A percentile compares a stretch with the other conserved stretches of the same genome.
Conservation (phyloP, 306 rosid genomes). For the Mimosa pudica region DNA sequence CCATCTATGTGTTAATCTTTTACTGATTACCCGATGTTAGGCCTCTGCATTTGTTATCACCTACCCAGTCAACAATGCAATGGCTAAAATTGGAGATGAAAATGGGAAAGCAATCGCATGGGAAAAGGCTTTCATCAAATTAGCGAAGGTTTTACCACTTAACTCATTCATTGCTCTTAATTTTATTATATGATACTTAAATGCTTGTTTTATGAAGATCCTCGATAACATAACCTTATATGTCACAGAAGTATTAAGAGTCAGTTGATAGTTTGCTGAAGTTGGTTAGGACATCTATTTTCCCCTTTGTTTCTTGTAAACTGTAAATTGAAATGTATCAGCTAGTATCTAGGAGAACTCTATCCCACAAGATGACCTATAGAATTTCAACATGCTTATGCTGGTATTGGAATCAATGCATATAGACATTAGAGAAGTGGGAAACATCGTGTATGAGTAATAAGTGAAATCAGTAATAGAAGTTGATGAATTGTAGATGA, state of each 20-base stretch:
- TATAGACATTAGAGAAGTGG: too few relatives aligned
- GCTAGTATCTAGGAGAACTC: too few relatives aligned
- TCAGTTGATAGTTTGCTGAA: background rate
- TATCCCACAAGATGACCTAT: too few relatives aligned
- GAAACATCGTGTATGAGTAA: too few relatives aligned
- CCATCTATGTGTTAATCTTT: constrained; percentile 33
- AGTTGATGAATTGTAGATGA: background rate
- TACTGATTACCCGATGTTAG: constrained; percentile 53
- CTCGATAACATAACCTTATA: constrained; percentile 20
- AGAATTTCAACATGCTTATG: too few relatives aligned
- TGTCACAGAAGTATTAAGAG: background rate
- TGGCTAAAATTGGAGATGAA: constrained; percentile 71
- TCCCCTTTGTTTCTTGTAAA: background rate
- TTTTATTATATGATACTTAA: constrained; percentile 8
- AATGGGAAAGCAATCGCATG: constrained; percentile 83
- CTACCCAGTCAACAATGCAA: constrained; percentile 87
- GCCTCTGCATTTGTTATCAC: constrained; percentile 91
- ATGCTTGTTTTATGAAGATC: constrained; percentile 30
- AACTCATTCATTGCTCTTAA: constrained; percentile 26
- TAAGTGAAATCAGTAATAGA: background rate
- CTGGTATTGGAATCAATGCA: too few relatives aligned
- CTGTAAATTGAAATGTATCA: background rate
- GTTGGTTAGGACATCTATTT: background rate
- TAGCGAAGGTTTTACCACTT: constrained; percentile 73
- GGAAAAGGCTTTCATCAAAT: constrained; percentile 84